Evolutionary conservation across 2,329 filamentous ascomycete species (phyloP), one percentile per base, ranked within the genome.

Genomic region (Ceratocystis papillata): DNA sequence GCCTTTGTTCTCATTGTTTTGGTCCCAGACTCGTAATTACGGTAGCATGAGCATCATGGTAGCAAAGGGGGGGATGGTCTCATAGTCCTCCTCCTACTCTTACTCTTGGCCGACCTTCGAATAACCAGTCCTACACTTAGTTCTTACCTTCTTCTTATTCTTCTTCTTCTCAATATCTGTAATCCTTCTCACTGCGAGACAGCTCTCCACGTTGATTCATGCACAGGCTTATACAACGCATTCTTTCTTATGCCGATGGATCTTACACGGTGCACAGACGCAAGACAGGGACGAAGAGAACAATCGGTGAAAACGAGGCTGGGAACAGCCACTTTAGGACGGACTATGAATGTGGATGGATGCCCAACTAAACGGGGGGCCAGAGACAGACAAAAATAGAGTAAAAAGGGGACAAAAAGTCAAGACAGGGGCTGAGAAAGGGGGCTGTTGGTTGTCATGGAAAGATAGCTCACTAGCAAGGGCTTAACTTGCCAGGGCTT

Each of bases 261-360:
- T 28, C 48, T 53, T 28, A 44, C 30, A 61, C 20, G 17, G 57
- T 61, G 57, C 57, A 61, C 57, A 61, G 57, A 61, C 57, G 15
- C 28, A n/a, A 17, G 20, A 46, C 20, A 41, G 28, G 37, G 60
- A 62, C 37, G 30, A n/a, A 62, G 60, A 62, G 60, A 62, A 62
- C 37, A 62, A 62, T 62, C 60, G 60, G 60, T 46, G 60, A 45
- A 45, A 15, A 62, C 60, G 60, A 62, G 60, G 60, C 22, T 61
- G 60, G 60, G 62, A 33, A 28, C 22, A 53, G 48, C 7, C 15
- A 25, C 25, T 53, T 28, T 12, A 15, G 22, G 20, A 41, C 48
- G 48, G 20, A 41, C 48, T 7, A 33, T 53, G 48, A 28, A 22
- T 12, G 8, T 10, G 3, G 48, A 25, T 53, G 48, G 48, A 25